phyloP scores from a whole-genome alignment of 2,329 filamentous ascomycete species.

The Aspergillus bombycis region DNA sequence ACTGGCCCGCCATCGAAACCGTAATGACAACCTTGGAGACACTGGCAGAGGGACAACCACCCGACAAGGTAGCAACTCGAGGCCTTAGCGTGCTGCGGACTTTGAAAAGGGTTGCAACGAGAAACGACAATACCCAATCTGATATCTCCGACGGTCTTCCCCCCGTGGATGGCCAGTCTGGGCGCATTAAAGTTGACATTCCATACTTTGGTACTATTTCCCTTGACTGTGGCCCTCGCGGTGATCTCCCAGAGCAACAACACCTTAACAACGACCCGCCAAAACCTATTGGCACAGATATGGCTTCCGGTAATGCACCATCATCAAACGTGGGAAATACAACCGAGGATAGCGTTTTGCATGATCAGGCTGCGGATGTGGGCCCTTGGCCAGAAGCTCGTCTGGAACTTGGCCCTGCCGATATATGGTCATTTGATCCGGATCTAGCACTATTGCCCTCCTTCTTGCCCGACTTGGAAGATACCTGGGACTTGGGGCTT shows the following conservation, averaged over 20 bases:
- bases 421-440: background rate
- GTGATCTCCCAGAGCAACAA: background rate
- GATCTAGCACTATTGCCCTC: background rate
- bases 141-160: background rate
- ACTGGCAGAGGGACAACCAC: background rate
- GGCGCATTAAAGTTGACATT: background rate
- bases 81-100: background rate
- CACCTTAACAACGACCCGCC: accelerated
- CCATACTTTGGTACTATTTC: background rate
- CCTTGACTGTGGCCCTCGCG: background rate
- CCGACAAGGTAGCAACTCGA: background rate
- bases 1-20: background rate
- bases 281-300: background rate
- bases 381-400: no score
- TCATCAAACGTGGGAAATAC: background rate
- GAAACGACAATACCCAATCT: background rate
- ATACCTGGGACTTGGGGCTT: background rate
- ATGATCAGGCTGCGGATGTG: background rate
- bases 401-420: background rate
- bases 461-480: background rate
- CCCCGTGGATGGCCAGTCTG: background rate
- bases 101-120: background rate
- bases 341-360: background rate
- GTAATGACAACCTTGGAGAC: background rate
- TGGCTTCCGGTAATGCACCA: background rate